Evolutionary conservation across 352 stramenopile species (phyloP), one percentile per base, ranked within the genome.

Genomic region (Plasmopara muralis): DNA sequence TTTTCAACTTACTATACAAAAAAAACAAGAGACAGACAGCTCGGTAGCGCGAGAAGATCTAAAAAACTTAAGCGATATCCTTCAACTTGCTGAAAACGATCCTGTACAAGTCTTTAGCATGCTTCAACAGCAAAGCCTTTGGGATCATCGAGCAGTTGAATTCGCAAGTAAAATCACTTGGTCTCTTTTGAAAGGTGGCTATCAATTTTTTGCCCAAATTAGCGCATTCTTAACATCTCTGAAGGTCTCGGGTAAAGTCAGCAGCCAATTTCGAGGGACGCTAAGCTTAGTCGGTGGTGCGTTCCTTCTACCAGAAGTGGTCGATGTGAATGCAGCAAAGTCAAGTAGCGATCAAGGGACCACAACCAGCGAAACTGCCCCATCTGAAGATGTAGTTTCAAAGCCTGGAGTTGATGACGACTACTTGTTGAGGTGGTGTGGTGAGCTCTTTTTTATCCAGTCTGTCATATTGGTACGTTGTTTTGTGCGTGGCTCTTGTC

Each of bases 371-470:
- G 54, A 56, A 25, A 42, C 28, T 33, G 14, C 15, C 37, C 41
- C 16, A 40, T 20, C 31, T 28, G 50, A 57, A 44, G 28, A 6
- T 30, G 29, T 15, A 15, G 31, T 50, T 14, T 8, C 20, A 18
- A 20, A 53, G 29, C 20, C 52, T 43, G 57, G 35, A 46, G 33
- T 31, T 12, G 69, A 90, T 33, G 75, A 90, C 13, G 43, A 76
- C 2, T 77, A 74, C 16, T 40, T 86, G 37, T 84, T 70, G 53
- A 57, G 66, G 0, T 88, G 80, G 80, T 76, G 64, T 43, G 80
- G 71, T 13, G 80, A 90, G 44, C 37, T 87, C 0, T 77, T 76
- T 43, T 80, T 89, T 41, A 45, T 88, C 29, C 64, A 87, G 50
- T 64, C 70, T 0, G 48, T 74, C 13, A 40, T 83, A 16, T 47